Evolutionary conservation across 1,284 basidiomycete species (phyloP).

Genomic region (Spongiforma sp.): DNA sequence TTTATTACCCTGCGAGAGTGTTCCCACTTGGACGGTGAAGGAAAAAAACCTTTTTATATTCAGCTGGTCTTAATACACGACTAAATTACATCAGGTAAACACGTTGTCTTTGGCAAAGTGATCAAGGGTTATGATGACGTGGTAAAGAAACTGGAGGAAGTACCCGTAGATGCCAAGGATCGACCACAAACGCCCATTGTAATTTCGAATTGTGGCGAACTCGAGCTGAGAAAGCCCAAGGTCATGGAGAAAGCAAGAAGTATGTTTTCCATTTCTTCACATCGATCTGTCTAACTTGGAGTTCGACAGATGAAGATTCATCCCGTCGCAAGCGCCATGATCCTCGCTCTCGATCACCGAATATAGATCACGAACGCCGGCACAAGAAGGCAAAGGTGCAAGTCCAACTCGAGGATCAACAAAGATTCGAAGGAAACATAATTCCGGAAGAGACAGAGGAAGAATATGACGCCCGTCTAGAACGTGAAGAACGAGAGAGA

Average conservation of each 20-base stretch:
- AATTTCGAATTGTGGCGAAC: slow-evolving; percentile 86
- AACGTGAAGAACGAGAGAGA: slow-evolving; percentile 71
- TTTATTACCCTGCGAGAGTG: slow-evolving; percentile 80
- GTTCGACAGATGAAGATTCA: slow-evolving; percentile 12
- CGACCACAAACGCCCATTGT: slow-evolving; percentile 73
- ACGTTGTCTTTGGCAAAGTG: slow-evolving; percentile 78
- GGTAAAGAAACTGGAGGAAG: slow-evolving; percentile 55
- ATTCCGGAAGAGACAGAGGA: slow-evolving; percentile 52
- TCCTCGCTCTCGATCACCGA: slow-evolving; percentile 36
- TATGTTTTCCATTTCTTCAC: slow-evolving; percentile 8
- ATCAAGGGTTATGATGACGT: slow-evolving; percentile 68
- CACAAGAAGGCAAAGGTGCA: slow-evolving; percentile 38
- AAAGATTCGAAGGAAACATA: slow-evolving; percentile 7
- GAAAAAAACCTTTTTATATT: background rate
- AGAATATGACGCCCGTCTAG: slow-evolving; percentile 74
- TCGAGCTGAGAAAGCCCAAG: slow-evolving; percentile 65
- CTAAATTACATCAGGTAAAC: slow-evolving; percentile 58
- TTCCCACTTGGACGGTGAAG: slow-evolving; percentile 70
- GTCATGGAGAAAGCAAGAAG: slow-evolving; percentile 18
- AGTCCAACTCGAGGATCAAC: slow-evolving; percentile 18
- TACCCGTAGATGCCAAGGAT: slow-evolving; percentile 71
- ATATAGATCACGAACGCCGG: slow-evolving; percentile 31
- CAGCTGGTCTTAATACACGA: background rate
- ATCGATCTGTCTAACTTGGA: background rate
- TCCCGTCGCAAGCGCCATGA: slow-evolving; percentile 39